phyloP scores from a whole-genome alignment of 371 early-diverging fungal species.

The Mortierella sp. region DNA sequence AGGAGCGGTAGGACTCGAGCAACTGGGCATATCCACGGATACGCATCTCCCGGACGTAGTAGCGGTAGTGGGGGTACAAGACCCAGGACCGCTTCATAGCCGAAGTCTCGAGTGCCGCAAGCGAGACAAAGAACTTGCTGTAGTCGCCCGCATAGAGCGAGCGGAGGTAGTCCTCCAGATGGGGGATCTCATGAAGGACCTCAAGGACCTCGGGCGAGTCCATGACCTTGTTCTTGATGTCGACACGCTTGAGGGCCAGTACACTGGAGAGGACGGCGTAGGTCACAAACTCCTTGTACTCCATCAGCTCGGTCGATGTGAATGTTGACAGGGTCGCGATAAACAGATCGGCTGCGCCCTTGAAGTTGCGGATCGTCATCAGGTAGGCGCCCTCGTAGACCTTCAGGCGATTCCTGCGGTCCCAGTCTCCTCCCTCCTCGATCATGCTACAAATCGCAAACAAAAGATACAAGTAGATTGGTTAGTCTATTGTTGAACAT shows the following conservation, averaged over 20 bases:
- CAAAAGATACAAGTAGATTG: no score
- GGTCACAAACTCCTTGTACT: constrained; percentile 97
- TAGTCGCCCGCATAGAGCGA: constrained; percentile 97
- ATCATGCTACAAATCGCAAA: constrained; percentile 87
- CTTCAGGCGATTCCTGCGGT: constrained; percentile 98
- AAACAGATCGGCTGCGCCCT: constrained; percentile 90
- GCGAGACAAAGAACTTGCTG: constrained; percentile 84
- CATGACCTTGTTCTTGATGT: constrained; percentile 95
- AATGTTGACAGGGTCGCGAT: constrained; percentile 98
- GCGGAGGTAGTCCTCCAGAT: constrained; percentile 86
- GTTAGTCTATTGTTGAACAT: no score
- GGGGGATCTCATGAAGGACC: constrained; percentile 90
- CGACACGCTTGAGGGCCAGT: constrained; percentile 91
- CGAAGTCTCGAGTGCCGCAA: constrained; percentile 79
- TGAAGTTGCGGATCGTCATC: constrained; percentile 96
- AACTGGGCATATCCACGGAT: constrained; percentile 98
- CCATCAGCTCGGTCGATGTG: constrained; percentile 97
- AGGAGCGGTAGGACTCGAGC: constrained; percentile 96
- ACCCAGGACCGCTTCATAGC: constrained; percentile 73
- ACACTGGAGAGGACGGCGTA: constrained; percentile 94
- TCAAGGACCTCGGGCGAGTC: constrained; percentile 98
- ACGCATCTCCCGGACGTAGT: constrained; percentile 98
- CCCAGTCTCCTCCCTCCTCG: constrained; percentile 99
- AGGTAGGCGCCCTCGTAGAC: constrained; percentile 97
- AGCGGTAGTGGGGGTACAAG: constrained; percentile 88